Evolutionary conservation across 495 filamentous ascomycete species (phyloP).

Genomic region (Neurospora sp.): DNA sequence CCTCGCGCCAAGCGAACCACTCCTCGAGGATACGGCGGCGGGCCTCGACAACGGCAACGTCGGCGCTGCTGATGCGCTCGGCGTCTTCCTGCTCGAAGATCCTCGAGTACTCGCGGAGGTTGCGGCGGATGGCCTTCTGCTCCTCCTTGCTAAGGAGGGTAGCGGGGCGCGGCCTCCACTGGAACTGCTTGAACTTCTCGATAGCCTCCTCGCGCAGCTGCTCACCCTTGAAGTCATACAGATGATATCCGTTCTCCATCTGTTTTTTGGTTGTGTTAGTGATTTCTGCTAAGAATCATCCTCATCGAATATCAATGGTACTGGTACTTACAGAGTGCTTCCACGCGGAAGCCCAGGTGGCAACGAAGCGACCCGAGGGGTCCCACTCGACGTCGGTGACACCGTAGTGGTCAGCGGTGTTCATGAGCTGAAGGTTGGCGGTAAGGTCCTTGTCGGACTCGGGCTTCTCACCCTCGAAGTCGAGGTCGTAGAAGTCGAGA

Average conservation of each 20-base stretch:
- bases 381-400: constrained; percentile 98
- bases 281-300: constrained; percentile 1
- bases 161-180: constrained; percentile 85
- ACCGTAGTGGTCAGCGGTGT: constrained; percentile 87
- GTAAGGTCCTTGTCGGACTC: constrained; percentile 88
- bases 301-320: constrained; percentile 1
- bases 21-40: constrained; percentile 76
- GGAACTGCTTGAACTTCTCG: constrained; percentile 94
- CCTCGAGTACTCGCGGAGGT: constrained; percentile 90
- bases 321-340: constrained; percentile 76
- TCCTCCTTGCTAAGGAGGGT: constrained; percentile 87
- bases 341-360: constrained; percentile 85
- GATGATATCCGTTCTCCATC: constrained; percentile 98
- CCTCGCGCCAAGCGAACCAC: constrained; percentile 78
- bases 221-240: constrained; percentile 91
- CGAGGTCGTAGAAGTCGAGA: constrained; percentile 93
- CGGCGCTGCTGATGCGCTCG: constrained; percentile 82
- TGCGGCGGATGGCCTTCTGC: constrained; percentile 96
- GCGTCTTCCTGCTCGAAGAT: constrained; percentile 92
- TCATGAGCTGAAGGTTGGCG: constrained; percentile 89
- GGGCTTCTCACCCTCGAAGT: constrained; percentile 93
- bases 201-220: constrained; percentile 84
- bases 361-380: constrained; percentile 86
- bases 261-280: constrained; percentile 37
- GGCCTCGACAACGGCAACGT: constrained; percentile 83